Evolutionary conservation across 306 rosid species (phyloP), one percentile per base, ranked within the genome.

Genomic region (Pterocarpus santalinus): DNA sequence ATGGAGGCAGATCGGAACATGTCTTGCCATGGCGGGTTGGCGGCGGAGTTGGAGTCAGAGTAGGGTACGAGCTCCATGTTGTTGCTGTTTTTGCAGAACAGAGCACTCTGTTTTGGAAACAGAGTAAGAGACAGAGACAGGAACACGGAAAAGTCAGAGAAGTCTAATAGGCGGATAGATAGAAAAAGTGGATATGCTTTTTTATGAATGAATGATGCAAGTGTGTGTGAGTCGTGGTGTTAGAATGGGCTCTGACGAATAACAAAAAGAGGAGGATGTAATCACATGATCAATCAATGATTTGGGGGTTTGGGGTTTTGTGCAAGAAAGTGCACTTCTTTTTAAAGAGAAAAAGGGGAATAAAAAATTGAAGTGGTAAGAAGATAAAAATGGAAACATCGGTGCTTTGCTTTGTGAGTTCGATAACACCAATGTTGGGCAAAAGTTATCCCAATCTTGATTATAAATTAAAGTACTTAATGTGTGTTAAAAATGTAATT

Each of bases 1-100:
- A n/a, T 7, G 8, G 97, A 91, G 1, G 93, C 97, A 30, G 97
- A 88, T 83, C 97, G 90, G 85, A 93, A 91, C 98, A 93, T 93
- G 72, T 93, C 93, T 38, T 90, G 86, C 97, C 97, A 93, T 1
- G 97, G 85, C 1, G 92, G 98, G 53, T 22, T 85, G 8, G 43
- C 78, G 6, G 83, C 2, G 46, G 94, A 74, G 55, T 81, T 74
- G 2, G 91, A 86, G 39, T 87, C 90, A 0, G 90, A 74, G 55
- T 86, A 88, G 0, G 93, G 93, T 4, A 89, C 94, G 12, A 91
- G 58, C 33, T 86, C 92, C 97, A 93, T 91, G 4, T 46, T 14
- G 5, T 51, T 47, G 2, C 15, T 8, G 2, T 47, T 47, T 51
- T 12, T 51, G 15, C 2, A 44, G 9, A 14, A 12, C 16, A 51